Evolutionary conservation across 257 asterid genomes (phyloP).

Genomic region (Petunia secreta): DNA sequence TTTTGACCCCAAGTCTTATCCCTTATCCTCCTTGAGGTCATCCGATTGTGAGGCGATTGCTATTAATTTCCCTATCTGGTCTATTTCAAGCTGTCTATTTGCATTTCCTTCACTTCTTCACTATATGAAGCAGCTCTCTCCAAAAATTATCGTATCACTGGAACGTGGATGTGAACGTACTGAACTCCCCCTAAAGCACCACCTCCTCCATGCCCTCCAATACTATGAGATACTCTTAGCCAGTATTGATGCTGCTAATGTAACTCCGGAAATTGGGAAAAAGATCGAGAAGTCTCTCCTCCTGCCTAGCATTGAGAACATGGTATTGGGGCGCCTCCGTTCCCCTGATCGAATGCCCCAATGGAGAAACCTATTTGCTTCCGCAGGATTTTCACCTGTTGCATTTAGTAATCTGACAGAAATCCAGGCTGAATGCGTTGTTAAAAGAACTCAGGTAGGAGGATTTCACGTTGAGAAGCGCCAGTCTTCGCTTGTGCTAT

Average conservation of each 20-base stretch:
- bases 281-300: slow-evolving; percentile 54
- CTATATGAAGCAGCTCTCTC: slow-evolving; percentile 52
- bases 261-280: slow-evolving; percentile 36
- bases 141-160: slow-evolving; percentile 49
- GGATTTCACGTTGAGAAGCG: slow-evolving; percentile 57
- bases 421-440: slow-evolving; percentile 55
- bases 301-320: slow-evolving; percentile 55
- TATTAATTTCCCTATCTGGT: slow-evolving; percentile 60
- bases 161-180: slow-evolving; percentile 51
- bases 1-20: slow-evolving; percentile 49
- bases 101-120: slow-evolving; percentile 47
- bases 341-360: slow-evolving; percentile 46
- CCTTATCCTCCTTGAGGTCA: slow-evolving; percentile 41
- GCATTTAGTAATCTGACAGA: slow-evolving; percentile 49
- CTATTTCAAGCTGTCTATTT: slow-evolving; percentile 39
- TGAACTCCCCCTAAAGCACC: slow-evolving; percentile 51
- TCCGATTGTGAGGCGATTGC: slow-evolving; percentile 47
- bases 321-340: slow-evolving; percentile 47
- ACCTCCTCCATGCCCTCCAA: slow-evolving; percentile 51
- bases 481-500: slow-evolving; percentile 49
- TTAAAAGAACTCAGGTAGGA: slow-evolving; percentile 42
- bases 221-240: slow-evolving; percentile 52
- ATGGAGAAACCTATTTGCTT: slow-evolving; percentile 43
- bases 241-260: slow-evolving; percentile 49
- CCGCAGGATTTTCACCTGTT: slow-evolving; percentile 48